Percentiles rank a stretch among this genome's conserved stretches.
Conservation (phyloP, 345 rosid genomes). For the Eucalyptus shirleyi region DNA sequence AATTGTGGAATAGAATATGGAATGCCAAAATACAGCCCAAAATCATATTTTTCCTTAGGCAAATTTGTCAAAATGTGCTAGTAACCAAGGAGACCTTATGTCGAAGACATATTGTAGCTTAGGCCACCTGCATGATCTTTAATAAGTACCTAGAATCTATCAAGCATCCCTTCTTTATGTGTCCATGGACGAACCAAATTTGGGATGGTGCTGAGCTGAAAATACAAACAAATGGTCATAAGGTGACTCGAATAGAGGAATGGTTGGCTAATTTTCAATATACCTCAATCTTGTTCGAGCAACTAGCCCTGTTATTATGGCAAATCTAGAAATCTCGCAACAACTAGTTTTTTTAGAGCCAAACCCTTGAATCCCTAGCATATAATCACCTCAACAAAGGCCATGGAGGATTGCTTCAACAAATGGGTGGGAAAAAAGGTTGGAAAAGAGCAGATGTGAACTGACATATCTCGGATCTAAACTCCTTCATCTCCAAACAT, state of each 20-base stretch:
- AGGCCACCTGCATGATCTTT: neutral
- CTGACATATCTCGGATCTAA: fast-evolving
- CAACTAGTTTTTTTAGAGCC: fast-evolving
- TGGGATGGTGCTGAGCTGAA: fast-evolving
- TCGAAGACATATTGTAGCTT: neutral
- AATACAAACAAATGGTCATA: neutral
- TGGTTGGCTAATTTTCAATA: too few relatives aligned
- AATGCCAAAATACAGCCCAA: neutral
- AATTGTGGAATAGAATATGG: neutral
- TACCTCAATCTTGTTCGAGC: neutral
- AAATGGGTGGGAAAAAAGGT: neutral
- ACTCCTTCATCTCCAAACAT: neutral
- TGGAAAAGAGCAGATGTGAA: fast-evolving
- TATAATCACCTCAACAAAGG: neutral
- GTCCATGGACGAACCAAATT: neutral
- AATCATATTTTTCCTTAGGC: neutral
- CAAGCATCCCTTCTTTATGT: neutral
- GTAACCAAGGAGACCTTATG: neutral
- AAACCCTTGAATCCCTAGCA: too few relatives aligned
- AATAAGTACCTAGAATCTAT: neutral
- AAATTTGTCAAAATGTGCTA: neutral
- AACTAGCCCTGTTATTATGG: neutral
- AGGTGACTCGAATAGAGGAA: neutral
- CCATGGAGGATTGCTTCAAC: neutral
- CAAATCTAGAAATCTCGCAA: too few relatives aligned